A percentile compares a stretch with the other conserved stretches of the same genome.
phyloP scores from a whole-genome alignment of 2,329 filamentous ascomycete species.

The Colletotrichum chlorophyti region DNA sequence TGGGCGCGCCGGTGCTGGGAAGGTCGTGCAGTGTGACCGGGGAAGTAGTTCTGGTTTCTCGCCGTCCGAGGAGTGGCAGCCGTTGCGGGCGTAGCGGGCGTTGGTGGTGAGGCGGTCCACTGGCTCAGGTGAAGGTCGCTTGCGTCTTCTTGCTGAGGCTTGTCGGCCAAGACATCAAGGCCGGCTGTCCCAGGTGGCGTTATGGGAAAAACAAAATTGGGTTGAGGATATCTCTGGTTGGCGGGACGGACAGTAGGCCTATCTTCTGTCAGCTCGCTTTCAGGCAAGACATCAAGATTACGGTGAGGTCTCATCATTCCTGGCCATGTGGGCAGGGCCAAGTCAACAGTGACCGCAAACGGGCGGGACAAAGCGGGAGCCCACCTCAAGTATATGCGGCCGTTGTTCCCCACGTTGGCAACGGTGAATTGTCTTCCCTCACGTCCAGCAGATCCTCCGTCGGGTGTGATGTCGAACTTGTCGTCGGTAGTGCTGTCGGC shows the following conservation, averaged over 20 bases:
- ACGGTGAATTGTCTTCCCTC: slow-evolving; percentile 79
- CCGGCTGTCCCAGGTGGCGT: slow-evolving; percentile 67
- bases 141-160: slow-evolving; percentile 33
- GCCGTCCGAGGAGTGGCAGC: slow-evolving; percentile 40
- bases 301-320: slow-evolving; percentile 21
- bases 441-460: slow-evolving; percentile 66
- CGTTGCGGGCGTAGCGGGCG: slow-evolving; percentile 32
- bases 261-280: slow-evolving; percentile 31
- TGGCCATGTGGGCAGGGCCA: neutral
- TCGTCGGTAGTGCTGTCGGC: slow-evolving; percentile 57
- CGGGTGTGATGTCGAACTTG: slow-evolving; percentile 63
- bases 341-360: slow-evolving; percentile 10
- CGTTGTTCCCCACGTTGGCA: slow-evolving; percentile 83
- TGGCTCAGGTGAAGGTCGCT: slow-evolving; percentile 43
- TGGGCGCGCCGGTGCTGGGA: slow-evolving; percentile 66
- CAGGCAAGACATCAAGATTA: slow-evolving; percentile 15
- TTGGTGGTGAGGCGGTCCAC: slow-evolving; percentile 50
- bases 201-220: slow-evolving; percentile 65
- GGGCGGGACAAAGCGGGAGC: slow-evolving; percentile 32
- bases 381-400: slow-evolving; percentile 82
- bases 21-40: slow-evolving; percentile 35
- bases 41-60: slow-evolving; percentile 41
- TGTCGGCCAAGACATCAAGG: slow-evolving; percentile 52
- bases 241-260: slow-evolving; percentile 69
- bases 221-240: slow-evolving; percentile 67